Evolutionary conservation across 2,329 filamentous ascomycete genomes (phyloP).

Genomic region (Fusarium coffeatum): DNA sequence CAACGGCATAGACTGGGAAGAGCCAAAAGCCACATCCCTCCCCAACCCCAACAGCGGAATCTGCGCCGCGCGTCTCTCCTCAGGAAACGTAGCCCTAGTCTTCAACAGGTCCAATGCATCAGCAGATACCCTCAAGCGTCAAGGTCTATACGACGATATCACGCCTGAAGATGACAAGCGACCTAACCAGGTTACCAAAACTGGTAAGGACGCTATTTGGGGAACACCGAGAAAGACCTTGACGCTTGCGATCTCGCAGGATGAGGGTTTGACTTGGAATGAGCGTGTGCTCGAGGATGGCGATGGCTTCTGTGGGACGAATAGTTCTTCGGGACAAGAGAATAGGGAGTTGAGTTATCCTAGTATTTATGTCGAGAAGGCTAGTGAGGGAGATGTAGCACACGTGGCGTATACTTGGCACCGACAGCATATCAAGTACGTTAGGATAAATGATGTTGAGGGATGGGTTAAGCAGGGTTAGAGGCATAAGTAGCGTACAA

Average conservation of each 20-base stretch:
- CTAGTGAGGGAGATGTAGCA: constrained; percentile 21
- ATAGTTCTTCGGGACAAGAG: constrained; percentile 55
- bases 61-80: constrained; percentile 52
- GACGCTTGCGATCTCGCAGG: constrained; percentile 51
- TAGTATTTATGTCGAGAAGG: constrained; percentile 51
- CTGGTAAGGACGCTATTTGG: constrained; percentile 57
- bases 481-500: neutral
- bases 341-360: constrained; percentile 60
- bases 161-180: constrained; percentile 55
- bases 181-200: constrained; percentile 51
- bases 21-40: constrained; percentile 50
- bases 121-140: constrained; percentile 49
- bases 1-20: constrained; percentile 54
- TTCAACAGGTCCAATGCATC: constrained; percentile 56
- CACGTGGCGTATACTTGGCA: constrained; percentile 59
- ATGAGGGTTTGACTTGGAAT: constrained; percentile 54
- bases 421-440: constrained; percentile 57
- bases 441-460: constrained; percentile 47
- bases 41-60: constrained; percentile 59
- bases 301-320: constrained; percentile 59
- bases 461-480: constrained; percentile 27
- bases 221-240: constrained; percentile 54
- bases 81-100: constrained; percentile 52
- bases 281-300: constrained; percentile 56
- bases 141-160: constrained; percentile 59